A percentile compares a stretch with the other conserved stretches of the same genome.
Conservation (phyloP, 345 rosid genomes). For the Turritis glabra region DNA sequence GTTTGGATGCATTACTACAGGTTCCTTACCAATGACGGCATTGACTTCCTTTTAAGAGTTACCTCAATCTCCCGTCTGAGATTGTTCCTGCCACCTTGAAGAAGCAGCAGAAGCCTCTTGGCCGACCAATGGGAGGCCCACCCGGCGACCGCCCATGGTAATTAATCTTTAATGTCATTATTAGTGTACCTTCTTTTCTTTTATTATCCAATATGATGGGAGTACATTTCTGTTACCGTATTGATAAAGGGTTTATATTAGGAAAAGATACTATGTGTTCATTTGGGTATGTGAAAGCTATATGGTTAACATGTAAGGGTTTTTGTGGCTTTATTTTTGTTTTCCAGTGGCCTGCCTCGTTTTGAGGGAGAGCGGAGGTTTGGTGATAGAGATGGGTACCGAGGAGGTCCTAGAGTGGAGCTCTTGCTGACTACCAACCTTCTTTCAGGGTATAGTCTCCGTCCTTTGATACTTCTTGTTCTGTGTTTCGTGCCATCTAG, state of each 20-base stretch:
- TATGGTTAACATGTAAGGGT: too few relatives aligned
- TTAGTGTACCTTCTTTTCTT: background rate
- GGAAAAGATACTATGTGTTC: too few relatives aligned
- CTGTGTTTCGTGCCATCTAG: background rate
- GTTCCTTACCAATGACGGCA: slow-evolving; percentile 74
- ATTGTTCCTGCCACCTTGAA: slow-evolving; percentile 89
- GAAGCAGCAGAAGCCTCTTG: slow-evolving; percentile 69
- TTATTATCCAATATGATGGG: too few relatives aligned
- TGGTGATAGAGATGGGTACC: slow-evolving; percentile 68
- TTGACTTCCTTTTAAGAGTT: slow-evolving; percentile 68
- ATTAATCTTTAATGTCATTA: background rate
- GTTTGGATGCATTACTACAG: too few relatives aligned
- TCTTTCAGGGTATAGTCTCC: slow-evolving; percentile 64
- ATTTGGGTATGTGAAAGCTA: too few relatives aligned
- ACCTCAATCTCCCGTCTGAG: slow-evolving; percentile 83
- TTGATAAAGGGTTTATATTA: too few relatives aligned
- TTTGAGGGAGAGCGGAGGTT: too few relatives aligned
- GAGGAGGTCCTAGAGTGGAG: slow-evolving; percentile 81
- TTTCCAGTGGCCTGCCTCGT: too few relatives aligned
- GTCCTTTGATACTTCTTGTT: background rate
- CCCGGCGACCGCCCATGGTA: slow-evolving; percentile 88
- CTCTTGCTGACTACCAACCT: slow-evolving; percentile 87
- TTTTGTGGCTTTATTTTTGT: too few relatives aligned
- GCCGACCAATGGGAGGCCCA: slow-evolving; percentile 72
- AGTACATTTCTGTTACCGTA: too few relatives aligned